phyloP scores from a whole-genome alignment of 2,329 filamentous ascomycete species.

The Fusarium austroafricanum region DNA sequence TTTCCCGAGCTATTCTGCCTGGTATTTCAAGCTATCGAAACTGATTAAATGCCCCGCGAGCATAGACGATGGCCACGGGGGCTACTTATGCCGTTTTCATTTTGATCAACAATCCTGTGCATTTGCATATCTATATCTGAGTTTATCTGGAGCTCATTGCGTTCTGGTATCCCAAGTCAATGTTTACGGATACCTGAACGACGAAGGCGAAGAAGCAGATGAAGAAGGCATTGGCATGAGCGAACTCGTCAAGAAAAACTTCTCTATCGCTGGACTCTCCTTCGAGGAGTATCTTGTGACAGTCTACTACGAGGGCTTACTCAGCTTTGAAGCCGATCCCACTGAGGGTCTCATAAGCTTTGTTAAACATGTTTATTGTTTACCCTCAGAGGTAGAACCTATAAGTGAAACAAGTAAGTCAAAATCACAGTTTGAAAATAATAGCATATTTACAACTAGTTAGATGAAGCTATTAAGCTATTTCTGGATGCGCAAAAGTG shows the following conservation, averaged over 20 bases:
- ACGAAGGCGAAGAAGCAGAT: not conserved
- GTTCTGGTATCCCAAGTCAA: not conserved
- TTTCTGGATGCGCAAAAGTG: slow-evolving; percentile 4
- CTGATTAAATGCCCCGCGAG: not conserved
- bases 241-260: not conserved
- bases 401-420: not conserved
- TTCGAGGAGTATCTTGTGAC: slow-evolving; percentile 8
- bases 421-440: fast-evolving
- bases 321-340: not conserved
- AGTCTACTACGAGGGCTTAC: not conserved
- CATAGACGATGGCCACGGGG: not conserved
- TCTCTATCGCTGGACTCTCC: not conserved
- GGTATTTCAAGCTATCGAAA: not conserved
- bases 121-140: slow-evolving; percentile 5
- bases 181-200: not conserved
- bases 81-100: not conserved
- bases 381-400: not conserved
- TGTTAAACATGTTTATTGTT: slow-evolving; percentile 1
- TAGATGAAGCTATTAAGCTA: not conserved
- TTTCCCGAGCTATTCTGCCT: not conserved
- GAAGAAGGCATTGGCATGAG: not conserved
- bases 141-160: not conserved
- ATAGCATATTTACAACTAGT: fast-evolving
- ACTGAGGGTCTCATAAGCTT: not conserved
- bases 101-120: not conserved